Base-by-base conservation (phyloP, 768 basidiomycete genomes). In the Crassisporium funariophilum region DNA sequence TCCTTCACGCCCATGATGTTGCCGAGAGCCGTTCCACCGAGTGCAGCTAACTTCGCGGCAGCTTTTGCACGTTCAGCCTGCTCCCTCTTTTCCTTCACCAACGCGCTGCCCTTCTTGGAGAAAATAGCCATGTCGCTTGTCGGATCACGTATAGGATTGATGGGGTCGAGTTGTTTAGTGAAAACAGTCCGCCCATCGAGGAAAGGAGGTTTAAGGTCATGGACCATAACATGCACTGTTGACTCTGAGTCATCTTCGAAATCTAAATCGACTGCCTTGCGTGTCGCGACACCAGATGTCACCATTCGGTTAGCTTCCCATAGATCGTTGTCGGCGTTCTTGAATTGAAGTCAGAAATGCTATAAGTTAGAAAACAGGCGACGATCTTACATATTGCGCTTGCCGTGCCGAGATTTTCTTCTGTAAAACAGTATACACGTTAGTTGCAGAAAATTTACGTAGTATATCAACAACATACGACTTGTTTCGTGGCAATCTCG, bases 261-360 rank as follows among this genome's bases (percentile, higher is more conserved):
- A 59, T 98, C 95, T 17, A 95, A 76, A 62, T 99, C 94, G 38
- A 99, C 79, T 3, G 82, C 75, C 55, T 83, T 88, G 24, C 90
- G 86, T 7, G 90, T 91, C 1, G 91, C 90, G 15, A 98, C 88
- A 59, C 97, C 97, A 2, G 97, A 98, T 0, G 91, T 92, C 8
- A 92, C 75, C 88, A 99, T 95, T 60, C 95, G 90, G 62, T 98
- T 98, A 6, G 90, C 90, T 73, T 99, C 97, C 97, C 97, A 99
- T 9, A 95, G 72, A 59, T 99, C 97, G 59, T 97, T 98, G 66
- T 99, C 97, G 17, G 92, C 92, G 58, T 98, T 98, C 91, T 95
- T 31, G n/a, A n/a, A n/a, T n/a, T n/a, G n/a, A n/a, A 31, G 60
- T 4, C 49, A 15, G 5, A 34, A 53, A n/a, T n/a, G n/a, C n/a